Base-by-base conservation (phyloP, 139 green algal species). In the Coelastrella sp. region DNA sequence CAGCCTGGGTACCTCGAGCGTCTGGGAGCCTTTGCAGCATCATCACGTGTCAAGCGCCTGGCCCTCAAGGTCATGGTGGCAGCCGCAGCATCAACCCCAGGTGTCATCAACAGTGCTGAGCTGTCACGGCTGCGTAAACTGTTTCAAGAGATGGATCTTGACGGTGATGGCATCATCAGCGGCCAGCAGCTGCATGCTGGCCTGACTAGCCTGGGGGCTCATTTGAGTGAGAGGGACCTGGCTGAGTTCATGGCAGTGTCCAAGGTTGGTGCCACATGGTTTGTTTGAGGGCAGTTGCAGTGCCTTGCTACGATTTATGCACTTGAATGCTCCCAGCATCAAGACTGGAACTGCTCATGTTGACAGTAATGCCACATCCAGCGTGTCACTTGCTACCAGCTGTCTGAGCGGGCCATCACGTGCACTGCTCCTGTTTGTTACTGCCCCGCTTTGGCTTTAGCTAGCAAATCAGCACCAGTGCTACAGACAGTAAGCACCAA, bases 31-130 rank as follows among this genome's bases (percentile, higher is more conserved):
- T 94, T 92, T 81, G 73, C 88, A 10, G 65, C 47, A 32, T 88
- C 83, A 13, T 77, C 78, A 11, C 84, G 83, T 4, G 82, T 94
- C 73, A 92, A 92, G 84, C 88, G 92, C 11, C 90, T 94, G 22
- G 87, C 87, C 4, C 90, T 94, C 4, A 90, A 92, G 83, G 68
- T 94, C 32, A 80, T 93, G 61, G 92, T 91, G 19, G 83, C 83
- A 58, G 83, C 83, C 20, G 83, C 83, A 68, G 19, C 73, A 3
- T 56, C 65, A 73, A 73, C 80, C 57, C 80, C 80, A 82, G 80
- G 22, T 8, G 78, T 64, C 5, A 71, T 88, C n/a, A 54, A 78
- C n/a, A 78, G 3, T 13, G 14, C 7, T 7, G 83, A 88, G 83
- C 65, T 78, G 22, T n/a, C 75, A 11, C 20, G 83, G 65, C 83